These are phyloP conservation scores for Dictyostelium purpureum DNA, from an alignment of 78 protist species.

Conservation along the genomic window DNA sequence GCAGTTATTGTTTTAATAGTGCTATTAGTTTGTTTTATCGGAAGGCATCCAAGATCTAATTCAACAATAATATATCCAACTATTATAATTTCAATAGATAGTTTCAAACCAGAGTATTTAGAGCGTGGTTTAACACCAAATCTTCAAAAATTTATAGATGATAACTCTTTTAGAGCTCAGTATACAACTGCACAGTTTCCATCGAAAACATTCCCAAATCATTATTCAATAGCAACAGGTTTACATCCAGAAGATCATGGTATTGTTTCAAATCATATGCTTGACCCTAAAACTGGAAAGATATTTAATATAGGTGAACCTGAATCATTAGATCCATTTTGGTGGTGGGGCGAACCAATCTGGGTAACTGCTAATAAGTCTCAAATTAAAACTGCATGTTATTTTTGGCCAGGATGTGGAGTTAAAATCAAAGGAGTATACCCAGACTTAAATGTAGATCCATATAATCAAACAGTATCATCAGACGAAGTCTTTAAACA, in stretches of 20 bases:
- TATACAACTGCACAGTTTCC: constrained; percentile 55
- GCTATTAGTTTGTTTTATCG: too few relatives aligned
- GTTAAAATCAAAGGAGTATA: not conserved
- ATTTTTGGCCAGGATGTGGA: constrained; percentile 43
- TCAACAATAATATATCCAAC: too few relatives aligned
- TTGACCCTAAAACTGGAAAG: not conserved
- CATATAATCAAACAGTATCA: not conserved
- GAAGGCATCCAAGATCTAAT: too few relatives aligned
- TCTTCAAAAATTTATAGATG: not conserved
- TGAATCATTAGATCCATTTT: not conserved
- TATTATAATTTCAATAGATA: constrained; percentile 54
- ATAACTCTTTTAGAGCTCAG: not conserved
- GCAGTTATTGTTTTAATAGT: too few relatives aligned
- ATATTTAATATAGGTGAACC: not conserved
- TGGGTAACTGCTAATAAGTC: constrained; percentile 18
- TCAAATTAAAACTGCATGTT: constrained; percentile 24
- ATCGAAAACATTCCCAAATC: constrained; percentile 75
- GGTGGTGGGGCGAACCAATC: constrained; percentile 64
- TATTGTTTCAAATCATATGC: constrained; percentile 18
- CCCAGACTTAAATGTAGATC: not conserved
- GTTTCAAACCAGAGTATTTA: constrained; percentile 37
- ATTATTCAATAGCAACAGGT: constrained; percentile 62
- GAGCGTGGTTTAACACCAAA: constrained; percentile 54
- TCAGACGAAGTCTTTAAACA: not conserved
- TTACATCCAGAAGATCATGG: constrained; percentile 65